Evolutionary conservation across 352 stramenopile genomes (phyloP).

Genomic region (Phytophthora macrochlamydospora): DNA sequence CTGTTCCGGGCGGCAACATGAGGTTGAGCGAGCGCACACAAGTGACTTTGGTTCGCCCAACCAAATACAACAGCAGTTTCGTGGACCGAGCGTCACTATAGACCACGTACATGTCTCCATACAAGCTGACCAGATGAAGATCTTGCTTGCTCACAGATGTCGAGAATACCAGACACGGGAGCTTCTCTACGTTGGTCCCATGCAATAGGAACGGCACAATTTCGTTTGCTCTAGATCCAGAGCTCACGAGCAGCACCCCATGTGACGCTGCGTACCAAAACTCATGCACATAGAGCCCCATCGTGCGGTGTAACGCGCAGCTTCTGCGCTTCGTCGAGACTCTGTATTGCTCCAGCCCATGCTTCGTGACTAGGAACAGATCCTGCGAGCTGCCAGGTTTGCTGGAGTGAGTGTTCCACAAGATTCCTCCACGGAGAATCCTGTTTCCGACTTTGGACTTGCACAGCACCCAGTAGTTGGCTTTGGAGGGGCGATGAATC

Average conservation of each 20-base stretch:
- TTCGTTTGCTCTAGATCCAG: slow-evolving; percentile 76
- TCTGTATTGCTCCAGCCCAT: slow-evolving; percentile 80
- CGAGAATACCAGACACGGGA: slow-evolving; percentile 77
- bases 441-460: slow-evolving; percentile 67
- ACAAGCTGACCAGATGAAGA: slow-evolving; percentile 70
- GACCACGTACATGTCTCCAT: slow-evolving; percentile 68
- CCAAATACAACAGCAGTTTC: slow-evolving; percentile 77
- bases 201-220: slow-evolving; percentile 75
- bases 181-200: slow-evolving; percentile 63
- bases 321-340: slow-evolving; percentile 61
- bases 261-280: slow-evolving; percentile 77
- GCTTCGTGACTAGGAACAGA: slow-evolving; percentile 74
- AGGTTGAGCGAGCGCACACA: slow-evolving; percentile 81
- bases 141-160: slow-evolving; percentile 53
- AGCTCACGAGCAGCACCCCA: slow-evolving; percentile 70
- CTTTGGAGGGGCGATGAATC: slow-evolving; percentile 43
- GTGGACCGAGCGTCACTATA: slow-evolving; percentile 61
- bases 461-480: slow-evolving; percentile 77
- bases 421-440: slow-evolving; percentile 57
- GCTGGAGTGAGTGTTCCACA: slow-evolving; percentile 70
- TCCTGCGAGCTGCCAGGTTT: slow-evolving; percentile 61
- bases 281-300: slow-evolving; percentile 65
- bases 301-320: slow-evolving; percentile 59
- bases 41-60: slow-evolving; percentile 62
- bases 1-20: slow-evolving; percentile 61